Conservation (phyloP, 495 filamentous ascomycete species). For the Hyphodiscus hymeniophilus region DNA sequence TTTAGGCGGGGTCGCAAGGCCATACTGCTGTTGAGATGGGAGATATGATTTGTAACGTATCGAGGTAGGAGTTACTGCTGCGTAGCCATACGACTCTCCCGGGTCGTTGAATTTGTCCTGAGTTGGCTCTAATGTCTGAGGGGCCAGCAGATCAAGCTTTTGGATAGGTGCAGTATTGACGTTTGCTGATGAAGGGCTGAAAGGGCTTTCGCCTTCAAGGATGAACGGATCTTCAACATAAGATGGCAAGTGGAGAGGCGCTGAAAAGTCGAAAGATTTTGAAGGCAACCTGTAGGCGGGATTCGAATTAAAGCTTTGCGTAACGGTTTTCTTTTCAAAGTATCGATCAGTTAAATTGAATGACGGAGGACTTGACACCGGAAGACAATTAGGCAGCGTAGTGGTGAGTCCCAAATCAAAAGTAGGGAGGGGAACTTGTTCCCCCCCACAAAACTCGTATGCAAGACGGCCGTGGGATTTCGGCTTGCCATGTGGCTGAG, state of each 20-base stretch:
- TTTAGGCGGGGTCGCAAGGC: neutral
- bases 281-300: neutral
- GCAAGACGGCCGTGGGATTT: too few relatives aligned
- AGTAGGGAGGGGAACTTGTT: neutral
- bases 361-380: neutral
- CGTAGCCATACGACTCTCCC: neutral
- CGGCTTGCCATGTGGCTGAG: too few relatives aligned
- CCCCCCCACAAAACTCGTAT: too few relatives aligned
- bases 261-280: neutral
- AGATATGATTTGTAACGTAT: neutral
- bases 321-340: neutral
- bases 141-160: too few relatives aligned
- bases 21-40: neutral
- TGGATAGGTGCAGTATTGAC: neutral
- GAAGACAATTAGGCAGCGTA: neutral
- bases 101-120: neutral
- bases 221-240: too few relatives aligned
- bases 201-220: too few relatives aligned
- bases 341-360: neutral
- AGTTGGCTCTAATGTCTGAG: neutral
- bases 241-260: neutral
- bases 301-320: neutral
- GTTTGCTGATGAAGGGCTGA: too few relatives aligned
- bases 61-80: neutral
- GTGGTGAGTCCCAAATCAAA: neutral